These are phyloP conservation scores for Phytopythium vexans DNA, from an alignment of 352 stramenopile species.

Conservation along the genomic window DNA sequence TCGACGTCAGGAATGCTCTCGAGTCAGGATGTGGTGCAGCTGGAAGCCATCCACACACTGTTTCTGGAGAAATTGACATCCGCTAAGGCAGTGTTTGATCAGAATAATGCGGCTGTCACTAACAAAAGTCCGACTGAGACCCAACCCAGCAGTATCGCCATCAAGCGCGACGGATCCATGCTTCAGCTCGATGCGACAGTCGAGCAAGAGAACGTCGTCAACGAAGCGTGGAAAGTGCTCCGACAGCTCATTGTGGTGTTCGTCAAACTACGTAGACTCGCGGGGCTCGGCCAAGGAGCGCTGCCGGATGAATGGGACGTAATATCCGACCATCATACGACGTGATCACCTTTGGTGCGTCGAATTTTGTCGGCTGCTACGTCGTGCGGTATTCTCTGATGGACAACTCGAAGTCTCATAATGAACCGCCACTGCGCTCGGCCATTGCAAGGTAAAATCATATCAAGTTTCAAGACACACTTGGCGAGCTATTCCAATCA, in stretches of 20 bases:
- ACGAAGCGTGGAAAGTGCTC: constrained; percentile 77
- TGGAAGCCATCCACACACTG: constrained; percentile 46
- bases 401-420: background rate
- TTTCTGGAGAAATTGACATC: constrained; percentile 47
- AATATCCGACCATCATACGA: background rate
- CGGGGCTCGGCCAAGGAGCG: constrained; percentile 45
- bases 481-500: too few relatives aligned
- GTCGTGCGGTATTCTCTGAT: background rate
- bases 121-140: too few relatives aligned
- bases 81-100: background rate
- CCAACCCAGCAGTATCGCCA: background rate
- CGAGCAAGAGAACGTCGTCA: constrained; percentile 32
- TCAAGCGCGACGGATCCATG: constrained; percentile 14
- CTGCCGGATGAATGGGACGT: constrained; percentile 55
- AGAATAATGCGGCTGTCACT: background rate
- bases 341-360: background rate
- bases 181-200: constrained; percentile 37
- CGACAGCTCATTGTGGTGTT: constrained; percentile 68
- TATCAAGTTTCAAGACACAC: too few relatives aligned
- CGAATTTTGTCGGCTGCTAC: too few relatives aligned
- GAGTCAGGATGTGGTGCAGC: constrained; percentile 67
- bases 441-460: too few relatives aligned
- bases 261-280: constrained; percentile 43
- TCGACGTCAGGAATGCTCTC: constrained; percentile 34
- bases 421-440: too few relatives aligned